Percentiles rank a stretch among this genome's conserved stretches.
These are phyloP conservation scores for Suillus cothurnatus DNA, from an alignment of 768 basidiomycete species.

Conservation along the genomic window DNA sequence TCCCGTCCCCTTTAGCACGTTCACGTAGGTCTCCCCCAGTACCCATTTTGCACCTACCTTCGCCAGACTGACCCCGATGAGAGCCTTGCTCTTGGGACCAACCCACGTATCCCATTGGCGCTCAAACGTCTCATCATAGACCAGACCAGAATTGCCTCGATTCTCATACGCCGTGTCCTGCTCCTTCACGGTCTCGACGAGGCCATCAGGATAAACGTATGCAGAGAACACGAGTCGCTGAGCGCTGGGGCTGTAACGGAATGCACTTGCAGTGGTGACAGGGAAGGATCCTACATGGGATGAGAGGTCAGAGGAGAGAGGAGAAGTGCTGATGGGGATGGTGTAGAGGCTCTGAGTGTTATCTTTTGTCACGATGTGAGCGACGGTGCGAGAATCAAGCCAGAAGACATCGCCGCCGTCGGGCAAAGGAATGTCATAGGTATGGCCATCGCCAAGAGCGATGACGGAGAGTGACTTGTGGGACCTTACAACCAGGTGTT, in stretches of 20 bases:
- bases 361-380: conserved; percentile 58
- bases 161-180: too few species aligned
- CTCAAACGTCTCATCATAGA: too few species aligned
- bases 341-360: conserved; percentile 61
- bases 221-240: conserved; percentile 84
- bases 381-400: conserved; percentile 72
- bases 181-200: too few species aligned
- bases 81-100: conserved; percentile 68
- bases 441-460: conserved; percentile 53
- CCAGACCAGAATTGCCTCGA: too few species aligned
- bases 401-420: conserved; percentile 80
- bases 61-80: conserved; percentile 68
- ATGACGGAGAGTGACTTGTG: conserved; percentile 67
- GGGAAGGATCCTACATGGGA: conserved; percentile 67
- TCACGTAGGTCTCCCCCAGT: too few species aligned
- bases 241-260: conserved; percentile 58
- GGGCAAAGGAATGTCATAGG: conserved; percentile 59
- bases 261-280: conserved; percentile 67
- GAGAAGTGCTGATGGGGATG: conserved; percentile 46
- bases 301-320: conserved; percentile 39
- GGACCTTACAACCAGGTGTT: conserved; percentile 48
- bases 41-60: conserved; percentile 52
- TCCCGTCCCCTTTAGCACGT: conserved; percentile 51
- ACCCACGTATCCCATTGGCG: conserved; percentile 82
- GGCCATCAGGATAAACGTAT: conserved; percentile 70